Conservation (phyloP, 192 early-diverging fungal genomes). For the Backusella macrospora region DNA sequence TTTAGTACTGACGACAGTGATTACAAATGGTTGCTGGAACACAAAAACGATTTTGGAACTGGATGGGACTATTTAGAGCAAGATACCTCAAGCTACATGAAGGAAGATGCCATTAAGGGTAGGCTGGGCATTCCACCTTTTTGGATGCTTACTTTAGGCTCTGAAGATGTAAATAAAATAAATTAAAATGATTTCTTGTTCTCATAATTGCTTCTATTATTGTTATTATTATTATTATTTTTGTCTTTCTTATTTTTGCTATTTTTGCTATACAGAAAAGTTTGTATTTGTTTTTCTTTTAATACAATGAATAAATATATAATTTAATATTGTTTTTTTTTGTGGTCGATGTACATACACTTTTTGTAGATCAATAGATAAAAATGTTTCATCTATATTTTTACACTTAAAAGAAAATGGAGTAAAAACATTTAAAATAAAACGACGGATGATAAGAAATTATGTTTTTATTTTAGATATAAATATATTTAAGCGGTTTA, state of each 20-base stretch:
- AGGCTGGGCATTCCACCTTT: slow-evolving; percentile 50
- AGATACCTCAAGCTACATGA: slow-evolving; percentile 13
- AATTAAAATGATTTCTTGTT: not conserved
- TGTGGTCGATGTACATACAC: not conserved
- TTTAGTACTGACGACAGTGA: slow-evolving; percentile 27
- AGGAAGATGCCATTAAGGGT: slow-evolving; percentile 10
- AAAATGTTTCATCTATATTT: not conserved
- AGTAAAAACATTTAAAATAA: not conserved
- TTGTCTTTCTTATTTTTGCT: not conserved
- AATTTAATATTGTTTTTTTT: not conserved
- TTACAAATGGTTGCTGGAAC: slow-evolving; percentile 1
- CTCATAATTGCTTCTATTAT: not conserved
- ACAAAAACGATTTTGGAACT: not conserved
- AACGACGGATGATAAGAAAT: too few relatives aligned
- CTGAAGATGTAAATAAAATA: slow-evolving; percentile 15
- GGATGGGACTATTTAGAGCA: slow-evolving; percentile 8
- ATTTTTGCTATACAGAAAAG: not conserved
- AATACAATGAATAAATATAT: not conserved
- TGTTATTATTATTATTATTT: slow-evolving; percentile 5
- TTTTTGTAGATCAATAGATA: not conserved
- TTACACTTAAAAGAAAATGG: not conserved
- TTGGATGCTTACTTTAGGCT: slow-evolving; percentile 47
- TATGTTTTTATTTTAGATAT: too few relatives aligned
- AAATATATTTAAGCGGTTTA: too few relatives aligned
- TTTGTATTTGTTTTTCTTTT: slow-evolving; percentile 5